Evolutionary conservation across 148 eudicot genomes (phyloP), one percentile per base, ranked within the genome.

Genomic region (Chenopodium quinoa): DNA sequence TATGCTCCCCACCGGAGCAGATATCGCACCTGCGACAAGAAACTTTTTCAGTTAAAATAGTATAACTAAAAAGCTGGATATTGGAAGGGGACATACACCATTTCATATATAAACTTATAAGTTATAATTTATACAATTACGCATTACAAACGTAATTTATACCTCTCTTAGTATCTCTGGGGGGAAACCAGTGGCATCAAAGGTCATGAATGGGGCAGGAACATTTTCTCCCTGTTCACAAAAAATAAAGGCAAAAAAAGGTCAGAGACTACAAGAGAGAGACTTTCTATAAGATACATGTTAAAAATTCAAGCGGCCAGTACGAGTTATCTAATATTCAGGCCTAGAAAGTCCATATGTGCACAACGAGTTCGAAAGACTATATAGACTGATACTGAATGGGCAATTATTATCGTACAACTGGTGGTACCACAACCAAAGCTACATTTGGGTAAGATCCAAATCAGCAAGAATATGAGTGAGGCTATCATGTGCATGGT

Each of bases 11-110:
- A 91, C 92, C 82, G 98, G 99, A 96, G 98, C 99, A 96, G 88
- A 96, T 93, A 96, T 96, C 99, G 99, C 99, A 96, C 98, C 99
- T 96, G 99, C 98, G 98, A 88, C 88, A 93, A 93, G 87, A 93
- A 79, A 90, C 86, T 85, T 84, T 66, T 81, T 88, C 79, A 90
- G 92, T 89, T 89, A 82, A 60, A 75, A 79, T 54, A 72, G 54
- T 29, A 44, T 40, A 81, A 72, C 79, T 14, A 12, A 72, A 63
- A 80, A 77, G 75, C 78, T 77, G 77, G 56, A 66, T 52, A 58
- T 13, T 67, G 62, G 31, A 78, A 68, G 48, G 67, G 40, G 69
- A 22, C 52, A 80, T 23, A 63, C 60, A 67, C 74, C 60, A 20
- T 79, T 78, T 64, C 77, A 77, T 52, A 58, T 23, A 16, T 20